Evolutionary conservation across 495 filamentous ascomycete genomes (phyloP), one percentile per base, ranked within the genome.

Genomic region (Talaromyces nanjingensis): DNA sequence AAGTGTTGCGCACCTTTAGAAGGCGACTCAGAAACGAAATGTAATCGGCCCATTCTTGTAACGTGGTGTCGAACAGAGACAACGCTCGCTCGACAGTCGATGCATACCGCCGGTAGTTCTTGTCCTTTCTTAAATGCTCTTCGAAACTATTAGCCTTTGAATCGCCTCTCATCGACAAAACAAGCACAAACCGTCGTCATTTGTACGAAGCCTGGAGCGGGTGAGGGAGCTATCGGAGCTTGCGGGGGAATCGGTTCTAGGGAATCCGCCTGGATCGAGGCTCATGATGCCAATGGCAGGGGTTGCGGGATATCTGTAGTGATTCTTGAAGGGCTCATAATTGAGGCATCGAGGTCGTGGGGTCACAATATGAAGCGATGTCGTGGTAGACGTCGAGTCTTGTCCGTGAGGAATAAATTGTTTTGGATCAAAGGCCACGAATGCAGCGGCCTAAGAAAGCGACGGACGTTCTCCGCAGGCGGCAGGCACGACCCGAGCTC

Each of bases 11-110:
- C 68, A 93, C 93, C 86, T 97, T 98, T 60, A 97, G 78, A 25
- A 98, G 79, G 37, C 94, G 87, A 69, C 88, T 92, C 34, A 99
- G 81, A 72, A 98, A 98, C 9, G 93, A 96, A 71, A 99, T 98
- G 71, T 99, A 99, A 73, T 99, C 94, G 37, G 96, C 93, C 94
- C 94, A 99, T 85, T 98, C 94, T 75, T 97, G 91, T 66, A 97
- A 79, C 57, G 91, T 86, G 22, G 89, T 92, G 76, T 99, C 94
- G 76, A 97, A 99, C 29, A 96, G 77, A 29, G 90, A 87, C 66
- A 99, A 81, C 45, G 92, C 91, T 73, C 92, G 83, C 70, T 97
- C 92, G 63, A 99, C 87, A 59, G 86, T 87, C 45, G 88, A 88
- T 25, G 91, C 91, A 87, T 97, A 99, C 68, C 91, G 86, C 65